Evolutionary conservation across 176 grass and related monocot species (phyloP).

Genomic region (Hsuehochloa calcarea): DNA sequence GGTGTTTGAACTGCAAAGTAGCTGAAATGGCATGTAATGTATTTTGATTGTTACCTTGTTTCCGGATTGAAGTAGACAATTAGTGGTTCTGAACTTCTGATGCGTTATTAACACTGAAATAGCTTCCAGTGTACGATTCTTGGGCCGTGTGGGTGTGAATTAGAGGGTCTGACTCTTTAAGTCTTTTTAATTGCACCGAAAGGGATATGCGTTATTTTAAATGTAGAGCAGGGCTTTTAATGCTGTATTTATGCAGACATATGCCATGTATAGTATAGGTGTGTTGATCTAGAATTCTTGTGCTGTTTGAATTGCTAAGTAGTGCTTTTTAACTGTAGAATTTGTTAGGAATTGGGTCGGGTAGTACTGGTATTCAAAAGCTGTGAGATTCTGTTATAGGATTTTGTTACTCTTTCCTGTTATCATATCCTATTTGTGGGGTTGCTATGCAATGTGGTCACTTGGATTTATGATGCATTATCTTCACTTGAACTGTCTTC

Average conservation of each 20-base stretch:
- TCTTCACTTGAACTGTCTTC: not conserved
- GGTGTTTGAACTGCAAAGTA: constrained; percentile 1
- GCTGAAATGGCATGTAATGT: not conserved
- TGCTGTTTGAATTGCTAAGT: not conserved
- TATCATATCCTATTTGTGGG: not conserved
- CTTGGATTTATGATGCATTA: not conserved
- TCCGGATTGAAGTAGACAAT: not conserved
- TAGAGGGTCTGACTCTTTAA: not conserved
- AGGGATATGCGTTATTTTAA: not conserved
- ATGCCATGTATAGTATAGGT: not conserved
- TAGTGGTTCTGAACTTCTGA: not conserved
- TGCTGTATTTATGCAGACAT: not conserved
- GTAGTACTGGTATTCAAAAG: not conserved
- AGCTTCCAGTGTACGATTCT: not conserved
- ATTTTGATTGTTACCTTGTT: not conserved
- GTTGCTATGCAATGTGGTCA: not conserved
- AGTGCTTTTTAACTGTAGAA: not conserved
- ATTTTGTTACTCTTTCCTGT: not conserved
- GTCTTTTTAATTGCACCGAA: not conserved
- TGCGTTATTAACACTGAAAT: not conserved
- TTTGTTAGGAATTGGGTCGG: not conserved
- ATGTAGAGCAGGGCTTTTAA: not conserved
- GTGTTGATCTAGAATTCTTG: not conserved
- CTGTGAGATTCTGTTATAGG: not conserved
- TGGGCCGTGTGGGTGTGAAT: not conserved